These are phyloP conservation scores for Acanthamoeba rhysodes DNA, from an alignment of 208 protist species.

Conservation along the genomic window DNA sequence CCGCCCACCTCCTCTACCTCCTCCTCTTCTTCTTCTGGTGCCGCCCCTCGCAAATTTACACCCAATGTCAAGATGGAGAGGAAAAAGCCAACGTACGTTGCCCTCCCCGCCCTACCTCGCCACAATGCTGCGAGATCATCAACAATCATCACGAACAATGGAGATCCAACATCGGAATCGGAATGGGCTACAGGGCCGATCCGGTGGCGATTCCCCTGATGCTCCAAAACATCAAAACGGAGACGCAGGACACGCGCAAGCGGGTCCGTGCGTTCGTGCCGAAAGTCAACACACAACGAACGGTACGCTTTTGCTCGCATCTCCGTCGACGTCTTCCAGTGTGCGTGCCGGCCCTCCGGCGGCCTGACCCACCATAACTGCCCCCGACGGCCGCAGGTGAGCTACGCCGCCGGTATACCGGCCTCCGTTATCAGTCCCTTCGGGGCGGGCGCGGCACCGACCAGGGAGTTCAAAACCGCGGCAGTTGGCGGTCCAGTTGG, in stretches of 20 bases:
- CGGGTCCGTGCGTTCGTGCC: conserved; percentile 24
- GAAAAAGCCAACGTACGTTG: conserved; percentile 57
- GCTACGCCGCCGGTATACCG: conserved; percentile 50
- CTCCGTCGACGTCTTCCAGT: no score
- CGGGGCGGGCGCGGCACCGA: neutral
- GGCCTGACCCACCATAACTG: no score
- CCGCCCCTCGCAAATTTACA: conserved; percentile 21
- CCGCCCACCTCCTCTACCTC: neutral
- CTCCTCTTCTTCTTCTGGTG: neutral
- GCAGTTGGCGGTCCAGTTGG: conserved; percentile 19
- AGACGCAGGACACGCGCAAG: conserved; percentile 42
- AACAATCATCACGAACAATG: no score
- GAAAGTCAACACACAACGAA: conserved; percentile 49
- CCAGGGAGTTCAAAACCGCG: neutral
- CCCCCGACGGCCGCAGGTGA: neutral
- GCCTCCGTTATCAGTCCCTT: conserved; percentile 48
- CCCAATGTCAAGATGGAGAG: conserved; percentile 56
- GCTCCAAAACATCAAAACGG: conserved; percentile 63
- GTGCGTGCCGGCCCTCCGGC: no score
- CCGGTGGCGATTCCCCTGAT: conserved; percentile 26
- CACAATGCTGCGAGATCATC: no score
- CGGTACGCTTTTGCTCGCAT: neutral
- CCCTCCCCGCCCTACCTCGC: neutral
- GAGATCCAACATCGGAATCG: no score
- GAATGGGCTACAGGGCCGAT: no score